Evolutionary conservation across 768 basidiomycete genomes (phyloP), one percentile per base, ranked within the genome.

Genomic region (Amylocystis lapponica): DNA sequence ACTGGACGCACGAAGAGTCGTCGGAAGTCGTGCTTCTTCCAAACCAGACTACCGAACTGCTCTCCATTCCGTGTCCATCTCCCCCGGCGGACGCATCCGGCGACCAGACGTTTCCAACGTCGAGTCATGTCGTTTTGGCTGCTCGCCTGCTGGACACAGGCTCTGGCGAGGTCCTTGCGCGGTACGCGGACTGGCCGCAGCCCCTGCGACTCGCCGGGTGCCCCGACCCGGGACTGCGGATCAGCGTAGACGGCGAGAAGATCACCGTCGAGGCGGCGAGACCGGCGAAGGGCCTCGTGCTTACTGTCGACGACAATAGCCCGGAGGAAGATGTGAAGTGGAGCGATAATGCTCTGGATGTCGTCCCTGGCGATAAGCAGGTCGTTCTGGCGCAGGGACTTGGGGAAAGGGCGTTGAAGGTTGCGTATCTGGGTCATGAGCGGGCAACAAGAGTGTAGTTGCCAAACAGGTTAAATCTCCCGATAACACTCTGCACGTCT

Each of bases 341-440:
- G 85, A 78, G 79, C 49, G 91, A 97, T 66, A 90, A 96, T 55
- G 89, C 79, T 1, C 76, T 94, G 48, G 93, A 96, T 63, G 70
- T 97, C 19, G 76, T 87, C 37, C 91, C 93, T 9, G 82, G 78
- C 27, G 92, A 96, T 58, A 73, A 76, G 32, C 86, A 89, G 59
- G 71, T 69, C 0, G 59, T 96, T 36, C 61, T 58, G 21, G 85
- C 78, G 4, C 56, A 65, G 16, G 88, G 86, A 2, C 61, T 91
- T 49, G 67, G 74, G 23, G 80, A 81, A 16, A 36, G 39, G 34
- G 3, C 2, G 8, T 25, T 39, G 3, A 45, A 39, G 11, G 34
- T 37, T 5, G 44, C 47, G 27, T 42, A 47, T 22, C 19, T 52
- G 33, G 48, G 51, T 7, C 31, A 38, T 11, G 51, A 49, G 17